These are phyloP conservation scores for Oryza coarctata DNA, from an alignment of 176 grass and related monocot genomes.

Conservation along the genomic window DNA sequence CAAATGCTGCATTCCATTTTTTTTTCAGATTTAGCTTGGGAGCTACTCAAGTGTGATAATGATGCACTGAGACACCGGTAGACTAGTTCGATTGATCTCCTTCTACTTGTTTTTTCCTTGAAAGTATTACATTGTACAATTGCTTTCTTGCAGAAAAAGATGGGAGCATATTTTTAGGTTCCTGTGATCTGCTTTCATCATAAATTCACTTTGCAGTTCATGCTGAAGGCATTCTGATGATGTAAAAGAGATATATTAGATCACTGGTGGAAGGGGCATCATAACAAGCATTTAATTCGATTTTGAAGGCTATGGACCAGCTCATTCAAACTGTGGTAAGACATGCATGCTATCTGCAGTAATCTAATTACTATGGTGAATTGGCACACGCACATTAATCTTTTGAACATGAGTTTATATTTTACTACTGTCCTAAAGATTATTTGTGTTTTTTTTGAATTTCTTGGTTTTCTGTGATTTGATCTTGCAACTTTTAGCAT, in stretches of 20 bases:
- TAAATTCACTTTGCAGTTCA: neutral
- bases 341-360: neutral
- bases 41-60: neutral
- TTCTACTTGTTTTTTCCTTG: neutral
- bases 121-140: neutral
- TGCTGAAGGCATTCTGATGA: neutral
- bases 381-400: neutral
- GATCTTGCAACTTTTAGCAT: neutral
- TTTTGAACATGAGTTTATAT: neutral
- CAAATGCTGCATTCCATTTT: neutral
- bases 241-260: neutral
- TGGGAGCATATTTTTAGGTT: neutral
- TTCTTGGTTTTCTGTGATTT: neutral
- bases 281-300: neutral
- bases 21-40: neutral
- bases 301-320: neutral
- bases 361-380: neutral
- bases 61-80: neutral
- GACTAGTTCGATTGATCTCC: neutral
- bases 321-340: neutral
- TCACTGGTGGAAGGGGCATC: neutral
- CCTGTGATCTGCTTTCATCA: slow-evolving; percentile 4
- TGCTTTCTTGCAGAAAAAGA: neutral
- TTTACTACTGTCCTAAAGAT: neutral
- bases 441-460: neutral